Evolutionary conservation across 1,284 basidiomycete species (phyloP).

Genomic region (Clitocybe nebularis): DNA sequence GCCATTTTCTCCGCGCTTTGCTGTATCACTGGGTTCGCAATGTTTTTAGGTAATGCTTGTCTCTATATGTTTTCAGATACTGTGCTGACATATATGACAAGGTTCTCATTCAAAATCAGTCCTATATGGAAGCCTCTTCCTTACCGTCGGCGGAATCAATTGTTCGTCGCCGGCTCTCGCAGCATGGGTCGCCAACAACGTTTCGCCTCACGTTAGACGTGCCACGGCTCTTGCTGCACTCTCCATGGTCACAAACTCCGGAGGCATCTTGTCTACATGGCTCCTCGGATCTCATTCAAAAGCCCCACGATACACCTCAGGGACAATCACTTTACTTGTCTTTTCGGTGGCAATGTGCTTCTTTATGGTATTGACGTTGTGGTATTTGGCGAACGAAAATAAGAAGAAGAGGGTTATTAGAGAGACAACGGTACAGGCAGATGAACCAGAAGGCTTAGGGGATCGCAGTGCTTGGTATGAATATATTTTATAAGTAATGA

Average conservation of each 20-base stretch:
- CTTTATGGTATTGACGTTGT: conserved; percentile 5
- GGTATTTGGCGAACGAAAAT: conserved; percentile 12
- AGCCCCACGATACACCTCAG: conserved; percentile 9
- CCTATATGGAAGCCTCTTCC: conserved; percentile 12
- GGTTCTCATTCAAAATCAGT: conserved; percentile 4
- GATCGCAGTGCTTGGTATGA: conserved; percentile 14
- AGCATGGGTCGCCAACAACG: conserved; percentile 14
- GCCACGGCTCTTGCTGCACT: conserved; percentile 11
- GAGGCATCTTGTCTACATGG: conserved; percentile 14
- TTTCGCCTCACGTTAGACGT: conserved; percentile 12
- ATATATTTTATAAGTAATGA: conserved; percentile 11
- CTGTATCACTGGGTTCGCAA: conserved; percentile 5
- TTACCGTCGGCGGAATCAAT: conserved; percentile 13
- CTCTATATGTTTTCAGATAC: background rate
- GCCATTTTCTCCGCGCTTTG: conserved; percentile 6
- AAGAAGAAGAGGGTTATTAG: conserved; percentile 11
- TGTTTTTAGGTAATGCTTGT: conserved; percentile 7
- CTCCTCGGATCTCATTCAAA: conserved; percentile 11
- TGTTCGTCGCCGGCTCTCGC: conserved; percentile 11
- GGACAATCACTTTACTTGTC: conserved; percentile 11
- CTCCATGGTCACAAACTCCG: conserved; percentile 10
- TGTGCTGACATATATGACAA: background rate
- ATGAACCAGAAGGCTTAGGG: conserved; percentile 12
- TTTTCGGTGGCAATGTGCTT: conserved; percentile 11
- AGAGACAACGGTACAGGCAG: conserved; percentile 3